Percentiles rank a stretch among this genome's conserved stretches.
phyloP scores from a whole-genome alignment of 768 basidiomycete genomes.

The Suillus discolor region DNA sequence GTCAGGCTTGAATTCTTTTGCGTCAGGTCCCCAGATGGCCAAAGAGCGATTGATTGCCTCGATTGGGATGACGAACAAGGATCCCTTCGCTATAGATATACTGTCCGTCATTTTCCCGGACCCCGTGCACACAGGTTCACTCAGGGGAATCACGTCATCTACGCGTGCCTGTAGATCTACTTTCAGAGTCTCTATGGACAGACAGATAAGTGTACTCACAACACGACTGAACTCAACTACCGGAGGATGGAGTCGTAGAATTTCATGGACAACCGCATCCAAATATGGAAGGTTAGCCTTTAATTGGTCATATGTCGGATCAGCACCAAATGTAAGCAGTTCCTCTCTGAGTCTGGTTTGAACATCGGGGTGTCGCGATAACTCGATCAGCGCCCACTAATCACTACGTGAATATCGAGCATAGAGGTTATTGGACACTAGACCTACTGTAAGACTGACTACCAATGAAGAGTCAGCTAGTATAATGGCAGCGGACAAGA shows the following conservation, averaged over 20 bases:
- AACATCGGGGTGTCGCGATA: conserved; percentile 26
- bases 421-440: neutral
- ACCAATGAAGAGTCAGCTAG: neutral
- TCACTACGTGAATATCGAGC: no score
- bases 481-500: neutral
- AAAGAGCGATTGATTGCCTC: conserved; percentile 41
- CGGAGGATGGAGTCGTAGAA: conserved; percentile 40
- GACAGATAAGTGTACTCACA: conserved; percentile 22
- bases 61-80: conserved; percentile 40
- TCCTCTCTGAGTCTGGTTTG: conserved; percentile 32
- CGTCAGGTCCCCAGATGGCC: conserved; percentile 47
- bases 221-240: conserved; percentile 30
- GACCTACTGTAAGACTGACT: conserved; percentile 13
- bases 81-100: conserved; percentile 41
- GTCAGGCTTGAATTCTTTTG: conserved; percentile 44
- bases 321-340: conserved; percentile 26
- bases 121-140: conserved; percentile 29
- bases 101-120: conserved; percentile 31
- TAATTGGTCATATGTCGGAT: conserved; percentile 45
- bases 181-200: neutral
- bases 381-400: conserved; percentile 38
- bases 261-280: conserved; percentile 44
- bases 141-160: conserved; percentile 43
- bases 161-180: conserved; percentile 31
- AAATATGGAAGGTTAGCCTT: conserved; percentile 40